Conservation (phyloP, 108 stramenopile species). For the Skeletonema tropicum region DNA sequence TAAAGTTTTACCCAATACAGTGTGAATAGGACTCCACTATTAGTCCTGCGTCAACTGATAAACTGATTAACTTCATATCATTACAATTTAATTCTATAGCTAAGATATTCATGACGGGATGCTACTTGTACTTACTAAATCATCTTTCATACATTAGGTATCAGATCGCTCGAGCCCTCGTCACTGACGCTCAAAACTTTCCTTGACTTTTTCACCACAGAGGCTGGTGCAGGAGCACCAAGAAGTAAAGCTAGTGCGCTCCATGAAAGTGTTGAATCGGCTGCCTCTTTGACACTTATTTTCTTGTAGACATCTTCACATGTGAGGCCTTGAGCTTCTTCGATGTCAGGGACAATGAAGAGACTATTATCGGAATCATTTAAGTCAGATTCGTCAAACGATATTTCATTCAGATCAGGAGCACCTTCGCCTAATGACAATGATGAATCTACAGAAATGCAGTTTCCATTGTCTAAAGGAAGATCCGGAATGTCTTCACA, state of each 20-base stretch:
- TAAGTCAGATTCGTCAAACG: not conserved
- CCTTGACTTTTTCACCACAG: not conserved
- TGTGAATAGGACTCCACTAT: too few species aligned
- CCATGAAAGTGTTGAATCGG: constrained; percentile 5
- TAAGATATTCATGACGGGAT: too few species aligned
- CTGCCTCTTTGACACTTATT: not conserved
- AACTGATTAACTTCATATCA: too few species aligned
- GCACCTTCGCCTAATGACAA: not conserved
- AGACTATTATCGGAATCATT: not conserved
- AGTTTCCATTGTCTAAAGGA: not conserved
- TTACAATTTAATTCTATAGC: too few species aligned
- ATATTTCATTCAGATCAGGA: not conserved
- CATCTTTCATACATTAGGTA: not conserved
- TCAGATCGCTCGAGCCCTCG: not conserved
- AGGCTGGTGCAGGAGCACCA: constrained; percentile 1
- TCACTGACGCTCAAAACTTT: not conserved
- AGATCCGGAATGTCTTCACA: not conserved
- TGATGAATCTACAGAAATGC: not conserved
- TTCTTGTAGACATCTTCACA: not conserved
- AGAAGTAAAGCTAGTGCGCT: constrained; percentile 2
- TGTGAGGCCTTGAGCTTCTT: not conserved
- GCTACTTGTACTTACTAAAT: too few species aligned
- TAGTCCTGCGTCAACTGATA: too few species aligned
- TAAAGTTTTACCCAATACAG: too few species aligned
- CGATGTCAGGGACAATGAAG: not conserved